phyloP scores from a whole-genome alignment of 768 basidiomycete species.

The Rhodotorula sphaerocarpa region DNA sequence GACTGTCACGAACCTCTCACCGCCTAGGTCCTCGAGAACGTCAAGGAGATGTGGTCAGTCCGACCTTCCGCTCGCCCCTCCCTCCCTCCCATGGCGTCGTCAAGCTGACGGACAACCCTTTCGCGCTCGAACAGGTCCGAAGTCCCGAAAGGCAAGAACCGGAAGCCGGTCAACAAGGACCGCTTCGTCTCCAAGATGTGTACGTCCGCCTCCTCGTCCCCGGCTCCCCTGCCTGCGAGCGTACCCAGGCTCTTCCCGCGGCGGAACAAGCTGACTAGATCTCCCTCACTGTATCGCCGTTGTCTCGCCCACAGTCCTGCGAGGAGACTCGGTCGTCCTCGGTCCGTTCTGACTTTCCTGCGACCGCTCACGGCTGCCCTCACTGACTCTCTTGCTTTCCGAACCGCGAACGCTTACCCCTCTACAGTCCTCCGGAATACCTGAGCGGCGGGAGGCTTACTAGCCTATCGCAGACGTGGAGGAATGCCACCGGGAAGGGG shows the following conservation, averaged over 20 bases:
- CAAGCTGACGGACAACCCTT: too few species aligned
- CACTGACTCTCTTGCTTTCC: too few species aligned
- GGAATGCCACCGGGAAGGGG: too few species aligned
- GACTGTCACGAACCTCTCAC: background rate
- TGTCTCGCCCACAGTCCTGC: conserved; percentile 42
- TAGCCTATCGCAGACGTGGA: too few species aligned
- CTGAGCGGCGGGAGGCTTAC: too few species aligned
- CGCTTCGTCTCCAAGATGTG: conserved; percentile 99
- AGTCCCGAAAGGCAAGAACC: conserved; percentile 92
- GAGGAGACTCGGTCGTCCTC: conserved; percentile 94
- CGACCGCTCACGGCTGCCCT: too few species aligned
- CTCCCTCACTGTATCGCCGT: too few species aligned
- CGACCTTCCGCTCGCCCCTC: too few species aligned
- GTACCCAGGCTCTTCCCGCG: background rate
- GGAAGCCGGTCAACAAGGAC: conserved; percentile 98
- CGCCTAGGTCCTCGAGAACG: conserved; percentile 82
- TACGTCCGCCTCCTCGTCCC: conserved; percentile 50
- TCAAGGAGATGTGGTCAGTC: conserved; percentile 68
- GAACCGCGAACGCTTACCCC: background rate
- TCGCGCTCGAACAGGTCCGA: conserved; percentile 64
- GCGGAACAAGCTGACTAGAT: background rate
- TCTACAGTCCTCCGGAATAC: conserved; percentile 35
- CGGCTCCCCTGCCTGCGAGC: too few species aligned
- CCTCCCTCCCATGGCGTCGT: too few species aligned
- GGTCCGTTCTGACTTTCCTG: conserved; percentile 50